Percentiles rank a stretch among this genome's conserved stretches.
phyloP scores from a whole-genome alignment of 208 protist species.

The Wallacemonas sp. region DNA sequence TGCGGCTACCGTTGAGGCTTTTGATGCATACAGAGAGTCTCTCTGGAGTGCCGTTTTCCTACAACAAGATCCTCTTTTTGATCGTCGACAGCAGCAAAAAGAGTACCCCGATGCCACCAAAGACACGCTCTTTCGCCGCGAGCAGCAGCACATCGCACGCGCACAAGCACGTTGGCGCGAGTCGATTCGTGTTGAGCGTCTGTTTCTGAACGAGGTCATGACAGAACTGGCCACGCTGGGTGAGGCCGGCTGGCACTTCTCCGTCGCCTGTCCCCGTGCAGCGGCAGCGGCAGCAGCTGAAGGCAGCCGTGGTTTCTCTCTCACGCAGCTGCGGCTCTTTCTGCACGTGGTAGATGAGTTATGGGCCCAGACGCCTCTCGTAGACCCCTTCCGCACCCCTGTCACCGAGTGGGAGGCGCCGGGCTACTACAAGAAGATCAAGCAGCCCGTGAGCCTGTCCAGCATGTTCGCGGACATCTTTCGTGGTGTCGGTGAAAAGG shows the following conservation, averaged over 20 bases:
- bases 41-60: constrained; percentile 35
- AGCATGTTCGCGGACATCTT: constrained; percentile 65
- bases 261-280: constrained; percentile 17
- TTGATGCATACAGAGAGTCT: constrained; percentile 27
- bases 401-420: constrained; percentile 75
- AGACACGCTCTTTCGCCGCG: constrained; percentile 4
- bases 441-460: constrained; percentile 50
- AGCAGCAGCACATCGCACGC: constrained; percentile 18
- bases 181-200: constrained; percentile 64
- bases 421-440: constrained; percentile 59
- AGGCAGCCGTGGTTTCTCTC: neutral
- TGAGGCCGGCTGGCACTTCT: constrained; percentile 19
- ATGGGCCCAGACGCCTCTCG: constrained; percentile 30
- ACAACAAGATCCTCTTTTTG: constrained; percentile 3
- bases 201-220: constrained; percentile 19
- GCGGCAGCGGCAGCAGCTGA: neutral
- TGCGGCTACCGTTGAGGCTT: constrained; percentile 22
- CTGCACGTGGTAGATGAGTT: constrained; percentile 55
- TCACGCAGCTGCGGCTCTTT: constrained; percentile 31
- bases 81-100: constrained; percentile 6
- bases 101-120: neutral
- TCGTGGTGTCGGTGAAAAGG: constrained; percentile 20
- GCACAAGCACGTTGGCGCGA: constrained; percentile 47
- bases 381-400: constrained; percentile 54
- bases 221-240: neutral